Evolutionary conservation across 768 basidiomycete genomes (phyloP).

Genomic region (Vararia minispora): DNA sequence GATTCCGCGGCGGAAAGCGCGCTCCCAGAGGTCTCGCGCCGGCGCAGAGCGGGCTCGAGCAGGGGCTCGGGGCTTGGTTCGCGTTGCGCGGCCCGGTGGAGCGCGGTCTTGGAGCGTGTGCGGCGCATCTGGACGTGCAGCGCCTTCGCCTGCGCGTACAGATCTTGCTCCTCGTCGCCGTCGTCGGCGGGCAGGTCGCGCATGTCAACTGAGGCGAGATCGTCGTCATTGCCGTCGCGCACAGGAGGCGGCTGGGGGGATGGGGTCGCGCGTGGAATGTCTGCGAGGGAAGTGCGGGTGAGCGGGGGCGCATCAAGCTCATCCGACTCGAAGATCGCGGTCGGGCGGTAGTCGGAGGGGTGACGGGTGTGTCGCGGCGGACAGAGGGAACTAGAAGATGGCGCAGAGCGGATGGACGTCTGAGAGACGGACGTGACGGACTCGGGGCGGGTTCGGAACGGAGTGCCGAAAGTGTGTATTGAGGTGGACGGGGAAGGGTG

Average conservation of each 20-base stretch:
- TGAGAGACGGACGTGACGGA: conserved; percentile 14
- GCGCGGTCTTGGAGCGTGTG: conserved; percentile 1
- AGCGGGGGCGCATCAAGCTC: conserved; percentile 10
- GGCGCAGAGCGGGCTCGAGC: too few species aligned
- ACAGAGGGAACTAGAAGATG: conserved; percentile 18
- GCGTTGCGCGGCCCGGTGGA: too few species aligned
- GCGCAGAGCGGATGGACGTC: conserved; percentile 18
- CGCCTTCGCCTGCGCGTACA: conserved; percentile 3
- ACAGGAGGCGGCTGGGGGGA: conserved; percentile 9
- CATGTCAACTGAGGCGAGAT: conserved; percentile 21
- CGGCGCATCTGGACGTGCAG: conserved; percentile 7
- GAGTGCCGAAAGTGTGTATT: background rate
- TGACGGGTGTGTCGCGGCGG: background rate
- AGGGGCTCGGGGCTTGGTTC: too few species aligned
- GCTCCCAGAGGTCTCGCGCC: too few species aligned
- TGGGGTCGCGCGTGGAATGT: conserved; percentile 15
- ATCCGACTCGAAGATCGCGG: conserved; percentile 22
- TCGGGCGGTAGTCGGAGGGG: conserved; percentile 4
- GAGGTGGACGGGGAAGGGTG: conserved; percentile 13
- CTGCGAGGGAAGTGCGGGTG: conserved; percentile 18
- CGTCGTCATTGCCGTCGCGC: conserved; percentile 11
- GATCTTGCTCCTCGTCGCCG: conserved; percentile 17
- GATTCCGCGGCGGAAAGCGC: conserved; percentile 1
- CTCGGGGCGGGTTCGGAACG: conserved; percentile 9
- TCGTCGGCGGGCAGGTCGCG: conserved; percentile 19